Evolutionary conservation across 2,329 filamentous ascomycete genomes (phyloP), one percentile per base, ranked within the genome.

Genomic region (Penicillium freii): DNA sequence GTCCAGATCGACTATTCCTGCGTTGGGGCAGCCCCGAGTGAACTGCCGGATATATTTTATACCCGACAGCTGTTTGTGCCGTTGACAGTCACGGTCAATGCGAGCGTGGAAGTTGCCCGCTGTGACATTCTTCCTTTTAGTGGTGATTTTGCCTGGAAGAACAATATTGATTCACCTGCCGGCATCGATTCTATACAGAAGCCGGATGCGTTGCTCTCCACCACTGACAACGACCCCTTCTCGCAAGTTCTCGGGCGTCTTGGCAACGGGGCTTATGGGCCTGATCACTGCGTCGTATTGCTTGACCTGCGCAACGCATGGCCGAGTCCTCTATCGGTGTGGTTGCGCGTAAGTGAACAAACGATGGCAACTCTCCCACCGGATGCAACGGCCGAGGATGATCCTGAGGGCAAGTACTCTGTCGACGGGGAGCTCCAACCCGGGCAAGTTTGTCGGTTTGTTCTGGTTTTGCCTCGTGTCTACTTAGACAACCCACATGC

Each of bases 221-320:
- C 66, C 5, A 71, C 69, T 51, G 70, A 71, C 10, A 68, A 74
- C 45, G 68, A 74, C 33, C 73, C 77, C 36, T 80, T 83, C 50
- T 77, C 80, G 15, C 72, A 75, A 38, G 70, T 81, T 43, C 71
- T 83, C 27, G 70, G 71, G 11, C 73, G 78, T 21, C 73, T 78
- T 31, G 73, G 74, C 1, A 67, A 71, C 9, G 69, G 75, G 17
- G 68, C 74, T 56, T 59, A 81, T 73, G 67, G 78, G 66, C 63
- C 85, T 51, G 84, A 91, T 40, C 87, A 91, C 68, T 95, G 91
- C 68, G 80, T 96, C 38, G 77, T 96, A 3, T 79, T 94, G 2
- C 79, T 97, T 50, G 93, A 97, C 73, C 79, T 97, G 29, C 87
- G 91, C 55, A 97, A 97, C 69, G 87, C 89, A 0, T 97, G 92